These are phyloP conservation scores for Claviceps pusilla DNA, from an alignment of 2,329 filamentous ascomycete species.

Conservation along the genomic window DNA sequence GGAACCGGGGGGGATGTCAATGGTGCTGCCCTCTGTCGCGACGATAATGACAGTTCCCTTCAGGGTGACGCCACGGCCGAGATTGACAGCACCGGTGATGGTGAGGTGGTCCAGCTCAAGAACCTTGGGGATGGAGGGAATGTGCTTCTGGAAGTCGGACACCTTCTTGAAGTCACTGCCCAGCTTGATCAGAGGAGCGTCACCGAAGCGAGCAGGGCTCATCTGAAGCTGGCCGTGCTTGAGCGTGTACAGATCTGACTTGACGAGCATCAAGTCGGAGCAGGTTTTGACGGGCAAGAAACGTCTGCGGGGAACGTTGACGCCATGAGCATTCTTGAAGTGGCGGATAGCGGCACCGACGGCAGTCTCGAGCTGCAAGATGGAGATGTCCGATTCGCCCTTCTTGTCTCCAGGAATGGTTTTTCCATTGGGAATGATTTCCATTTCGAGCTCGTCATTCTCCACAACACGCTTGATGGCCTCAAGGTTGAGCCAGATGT, in stretches of 20 bases:
- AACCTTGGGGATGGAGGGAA: slow-evolving; percentile 77
- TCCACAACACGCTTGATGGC: slow-evolving; percentile 98
- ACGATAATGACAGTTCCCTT: slow-evolving; percentile 99
- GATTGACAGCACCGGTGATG: slow-evolving; percentile 93
- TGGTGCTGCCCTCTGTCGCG: slow-evolving; percentile 91
- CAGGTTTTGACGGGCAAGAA: slow-evolving; percentile 99
- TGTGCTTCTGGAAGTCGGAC: slow-evolving; percentile 83
- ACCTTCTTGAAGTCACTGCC: slow-evolving; percentile 99
- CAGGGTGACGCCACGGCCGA: slow-evolving; percentile 84
- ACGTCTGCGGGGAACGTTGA: slow-evolving; percentile 92
- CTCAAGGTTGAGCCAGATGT: slow-evolving; percentile 98
- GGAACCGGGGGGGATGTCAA: slow-evolving; percentile 91
- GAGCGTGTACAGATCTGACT: slow-evolving; percentile 96
- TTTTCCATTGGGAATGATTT: slow-evolving; percentile 99
- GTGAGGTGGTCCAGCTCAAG: slow-evolving; percentile 89
- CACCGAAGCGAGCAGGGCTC: slow-evolving; percentile 90
- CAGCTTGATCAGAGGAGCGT: slow-evolving; percentile 95
- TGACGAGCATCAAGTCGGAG: slow-evolving; percentile 98
- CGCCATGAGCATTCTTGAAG: slow-evolving; percentile 96
- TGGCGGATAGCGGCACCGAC: slow-evolving; percentile 97
- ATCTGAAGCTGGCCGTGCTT: slow-evolving; percentile 98
- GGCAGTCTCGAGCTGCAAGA: slow-evolving; percentile 95
- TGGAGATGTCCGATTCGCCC: slow-evolving; percentile 94
- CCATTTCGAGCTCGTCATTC: slow-evolving; percentile 96
- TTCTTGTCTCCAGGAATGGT: slow-evolving; percentile 98